Conservation (phyloP, 176 grass and related monocot species). For the Lolium multiflorum region DNA sequence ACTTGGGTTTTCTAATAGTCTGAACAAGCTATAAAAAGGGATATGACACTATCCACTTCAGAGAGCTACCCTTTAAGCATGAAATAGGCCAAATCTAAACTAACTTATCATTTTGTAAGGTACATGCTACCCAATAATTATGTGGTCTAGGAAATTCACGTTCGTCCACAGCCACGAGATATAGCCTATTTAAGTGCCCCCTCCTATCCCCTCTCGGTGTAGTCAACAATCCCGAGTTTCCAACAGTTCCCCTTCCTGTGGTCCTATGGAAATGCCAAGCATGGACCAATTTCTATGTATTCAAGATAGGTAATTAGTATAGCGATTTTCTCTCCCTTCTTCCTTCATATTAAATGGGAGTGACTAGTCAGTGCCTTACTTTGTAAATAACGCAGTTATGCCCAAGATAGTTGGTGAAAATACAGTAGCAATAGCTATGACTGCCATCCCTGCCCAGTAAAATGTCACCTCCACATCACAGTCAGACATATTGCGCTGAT, state of each 20-base stretch:
- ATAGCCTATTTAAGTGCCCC: neutral
- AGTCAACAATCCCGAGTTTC: neutral
- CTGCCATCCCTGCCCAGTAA: constrained; percentile 79
- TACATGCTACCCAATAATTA: neutral
- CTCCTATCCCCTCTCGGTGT: neutral
- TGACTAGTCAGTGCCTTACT: constrained; percentile 52
- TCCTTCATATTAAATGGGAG: constrained; percentile 1
- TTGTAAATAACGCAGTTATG: constrained; percentile 83
- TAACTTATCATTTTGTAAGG: neutral
- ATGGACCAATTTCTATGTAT: neutral
- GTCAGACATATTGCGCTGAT: constrained; percentile 61
- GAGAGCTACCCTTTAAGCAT: neutral
- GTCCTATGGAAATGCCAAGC: neutral
- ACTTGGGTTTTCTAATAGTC: neutral
- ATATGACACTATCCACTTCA: neutral
- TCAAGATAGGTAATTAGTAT: neutral
- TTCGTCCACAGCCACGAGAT: neutral
- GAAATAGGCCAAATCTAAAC: neutral
- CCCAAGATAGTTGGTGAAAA: constrained; percentile 68
- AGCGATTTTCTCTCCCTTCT: neutral
- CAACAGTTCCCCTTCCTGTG: neutral
- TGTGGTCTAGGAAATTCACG: constrained; percentile 6
- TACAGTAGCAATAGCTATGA: constrained; percentile 64
- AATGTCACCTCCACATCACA: constrained; percentile 55
- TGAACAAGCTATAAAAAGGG: neutral